Evolutionary conservation across 352 stramenopile genomes (phyloP).

Genomic region (Phytophthora boehmeriae): DNA sequence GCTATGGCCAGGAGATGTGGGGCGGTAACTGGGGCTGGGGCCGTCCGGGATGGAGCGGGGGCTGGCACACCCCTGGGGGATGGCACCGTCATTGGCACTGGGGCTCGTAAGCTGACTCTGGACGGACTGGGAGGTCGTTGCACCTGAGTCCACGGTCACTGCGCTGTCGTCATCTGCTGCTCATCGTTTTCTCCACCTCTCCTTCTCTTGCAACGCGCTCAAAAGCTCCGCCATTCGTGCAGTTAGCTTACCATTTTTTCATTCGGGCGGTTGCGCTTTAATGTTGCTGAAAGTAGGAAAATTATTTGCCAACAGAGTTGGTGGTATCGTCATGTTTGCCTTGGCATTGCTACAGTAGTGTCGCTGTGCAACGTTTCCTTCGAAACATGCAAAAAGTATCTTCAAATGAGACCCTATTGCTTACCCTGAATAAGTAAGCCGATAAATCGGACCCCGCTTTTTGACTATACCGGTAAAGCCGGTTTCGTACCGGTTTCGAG

Average conservation of each 20-base stretch:
- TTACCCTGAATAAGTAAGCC: too few species aligned
- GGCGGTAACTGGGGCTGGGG: background rate
- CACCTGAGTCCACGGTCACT: background rate
- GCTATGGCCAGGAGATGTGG: conserved; percentile 17
- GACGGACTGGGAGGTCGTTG: background rate
- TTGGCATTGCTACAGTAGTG: too few species aligned
- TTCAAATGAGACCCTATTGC: too few species aligned
- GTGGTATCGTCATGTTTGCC: too few species aligned
- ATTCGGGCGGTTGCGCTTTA: background rate
- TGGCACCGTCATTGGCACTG: too few species aligned
- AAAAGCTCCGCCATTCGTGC: background rate
- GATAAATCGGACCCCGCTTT: too few species aligned
- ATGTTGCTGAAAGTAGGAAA: background rate
- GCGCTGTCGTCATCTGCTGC: background rate
- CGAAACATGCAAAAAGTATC: too few species aligned
- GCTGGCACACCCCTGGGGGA: conserved; percentile 3
- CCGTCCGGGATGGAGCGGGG: conserved; percentile 6
- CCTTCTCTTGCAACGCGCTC: background rate
- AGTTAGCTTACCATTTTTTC: background rate
- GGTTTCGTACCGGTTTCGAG: too few species aligned
- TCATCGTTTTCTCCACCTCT: background rate
- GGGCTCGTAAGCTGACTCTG: conserved; percentile 14
- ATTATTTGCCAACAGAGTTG: background rate
- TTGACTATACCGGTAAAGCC: too few species aligned
- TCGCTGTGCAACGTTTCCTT: too few species aligned